phyloP scores from a whole-genome alignment of 2,329 filamentous ascomycete genomes.

The Verticillium zaregamsianum region DNA sequence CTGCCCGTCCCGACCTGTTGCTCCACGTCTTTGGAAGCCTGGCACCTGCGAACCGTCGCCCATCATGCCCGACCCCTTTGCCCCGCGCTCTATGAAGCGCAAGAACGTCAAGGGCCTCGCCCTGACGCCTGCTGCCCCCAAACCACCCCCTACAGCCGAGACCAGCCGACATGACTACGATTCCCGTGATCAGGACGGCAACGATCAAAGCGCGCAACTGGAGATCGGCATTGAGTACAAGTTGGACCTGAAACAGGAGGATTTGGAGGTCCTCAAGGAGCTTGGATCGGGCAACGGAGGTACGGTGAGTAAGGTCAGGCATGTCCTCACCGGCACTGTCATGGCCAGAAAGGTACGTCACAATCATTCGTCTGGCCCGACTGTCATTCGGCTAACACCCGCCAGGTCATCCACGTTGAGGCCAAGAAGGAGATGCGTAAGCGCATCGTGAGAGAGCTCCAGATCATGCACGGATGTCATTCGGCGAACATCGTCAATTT shows the following conservation, averaged over 20 bases:
- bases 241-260: constrained; percentile 84
- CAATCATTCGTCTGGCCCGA: not conserved
- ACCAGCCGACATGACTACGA: constrained; percentile 60
- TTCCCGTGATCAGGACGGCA: constrained; percentile 53
- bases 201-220: constrained; percentile 61
- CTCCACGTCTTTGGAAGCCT: not conserved
- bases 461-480: constrained; percentile 98
- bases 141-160: constrained; percentile 67
- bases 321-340: constrained; percentile 87
- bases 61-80: constrained; percentile 59
- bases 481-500: constrained; percentile 97
- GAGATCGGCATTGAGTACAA: constrained; percentile 98
- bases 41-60: not conserved
- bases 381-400: not conserved
- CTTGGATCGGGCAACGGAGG: constrained; percentile 94
- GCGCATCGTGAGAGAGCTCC: constrained; percentile 92
- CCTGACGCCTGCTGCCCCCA: constrained; percentile 73
- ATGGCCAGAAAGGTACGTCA: constrained; percentile 89
- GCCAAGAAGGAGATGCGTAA: constrained; percentile 96
- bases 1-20: not conserved
- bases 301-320: constrained; percentile 96
- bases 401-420: constrained; percentile 92
- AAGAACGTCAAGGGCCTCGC: constrained; percentile 98
- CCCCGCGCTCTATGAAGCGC: constrained; percentile 86
- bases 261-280: constrained; percentile 90